Evolutionary conservation across 2,329 filamentous ascomycete species (phyloP), one percentile per base, ranked within the genome.

Genomic region (Allantophomopsis cytisporea): DNA sequence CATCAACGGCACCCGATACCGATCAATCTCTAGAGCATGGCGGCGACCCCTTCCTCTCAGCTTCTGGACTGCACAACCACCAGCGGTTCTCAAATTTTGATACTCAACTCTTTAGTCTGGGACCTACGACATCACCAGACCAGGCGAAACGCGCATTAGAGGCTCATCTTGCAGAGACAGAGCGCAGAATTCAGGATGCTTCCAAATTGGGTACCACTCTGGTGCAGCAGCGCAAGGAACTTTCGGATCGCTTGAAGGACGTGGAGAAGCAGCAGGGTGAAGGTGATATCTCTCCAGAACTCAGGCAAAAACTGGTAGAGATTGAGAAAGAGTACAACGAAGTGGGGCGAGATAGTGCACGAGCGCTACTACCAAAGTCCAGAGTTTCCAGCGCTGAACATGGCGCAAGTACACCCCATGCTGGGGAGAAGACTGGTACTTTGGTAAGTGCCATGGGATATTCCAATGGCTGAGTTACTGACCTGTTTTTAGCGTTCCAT

Each of bases 301-400:
- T 98, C 51, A 83, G 83, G 43, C 73, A 81, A 52, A 87, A 83
- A 60, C 71, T 98, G 39, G 70, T 76, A 12, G 87, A 94, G 46
- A 77, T 98, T 43, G 91, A 98, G 59, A 84, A 77, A 58, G 91
- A 98, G 54, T 96, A 93, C 63, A 89, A 94, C 57, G 88, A 95
- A 55, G 80, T 96, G 36, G 87, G 88, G 11, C 73, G 82, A 45
- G 89, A 96, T 57, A 91, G 83, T 36, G 86, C 89, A 34, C 74
- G 89, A 47, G 87, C 85, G 2, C 89, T 95, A 56, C 64, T 96
- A 43, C 83, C 78, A 28, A 91, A 91, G 50, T 87, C 87, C 58
- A 75, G 86, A 52, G 74, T 85, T 16, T 75, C 82, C 14, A 87
- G 81, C 56, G 75, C 71, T 45, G 81, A 86, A 53, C 61, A 67